Evolutionary conservation across 768 basidiomycete species (phyloP).

Genomic region (Dacryopinax spathularia): DNA sequence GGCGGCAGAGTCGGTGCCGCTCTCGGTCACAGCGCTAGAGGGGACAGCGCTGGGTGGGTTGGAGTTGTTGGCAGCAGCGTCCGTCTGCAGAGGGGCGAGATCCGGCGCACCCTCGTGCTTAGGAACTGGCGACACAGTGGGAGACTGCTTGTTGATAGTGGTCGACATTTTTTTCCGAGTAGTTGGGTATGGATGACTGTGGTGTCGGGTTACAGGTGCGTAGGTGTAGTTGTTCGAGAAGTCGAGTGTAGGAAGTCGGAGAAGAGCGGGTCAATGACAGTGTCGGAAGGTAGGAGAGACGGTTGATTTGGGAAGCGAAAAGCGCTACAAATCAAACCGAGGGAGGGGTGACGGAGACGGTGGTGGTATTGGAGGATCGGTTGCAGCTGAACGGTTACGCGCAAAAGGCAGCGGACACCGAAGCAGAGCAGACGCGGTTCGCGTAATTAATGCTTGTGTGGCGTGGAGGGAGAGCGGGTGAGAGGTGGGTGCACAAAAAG

Average conservation of each 20-base stretch:
- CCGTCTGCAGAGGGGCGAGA: constrained; percentile 4
- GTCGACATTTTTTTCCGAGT: neutral
- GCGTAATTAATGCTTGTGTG: neutral
- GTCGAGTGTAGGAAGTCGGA: neutral
- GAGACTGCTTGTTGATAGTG: neutral
- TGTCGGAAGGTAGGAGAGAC: constrained; percentile 5
- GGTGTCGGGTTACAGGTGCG: constrained; percentile 10
- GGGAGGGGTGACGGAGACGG: neutral
- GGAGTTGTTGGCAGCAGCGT: constrained; percentile 4
- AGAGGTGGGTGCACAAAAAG: constrained; percentile 4
- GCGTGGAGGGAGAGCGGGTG: neutral
- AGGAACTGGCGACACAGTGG: neutral
- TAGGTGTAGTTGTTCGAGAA: constrained; percentile 8
- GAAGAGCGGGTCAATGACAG: neutral
- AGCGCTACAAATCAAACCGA: neutral
- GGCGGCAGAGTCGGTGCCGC: neutral
- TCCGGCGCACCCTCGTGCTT: neutral
- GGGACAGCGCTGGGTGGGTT: constrained; percentile 6
- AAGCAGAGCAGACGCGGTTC: neutral
- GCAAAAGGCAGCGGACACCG: constrained; percentile 4
- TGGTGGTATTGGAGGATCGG: neutral
- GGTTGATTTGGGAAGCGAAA: neutral
- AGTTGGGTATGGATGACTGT: constrained; percentile 6
- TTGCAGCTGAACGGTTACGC: constrained; percentile 2
- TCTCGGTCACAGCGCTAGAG: constrained; percentile 2